phyloP scores from a whole-genome alignment of 1,284 basidiomycete genomes.

The Cryptococcus depauperatus region DNA sequence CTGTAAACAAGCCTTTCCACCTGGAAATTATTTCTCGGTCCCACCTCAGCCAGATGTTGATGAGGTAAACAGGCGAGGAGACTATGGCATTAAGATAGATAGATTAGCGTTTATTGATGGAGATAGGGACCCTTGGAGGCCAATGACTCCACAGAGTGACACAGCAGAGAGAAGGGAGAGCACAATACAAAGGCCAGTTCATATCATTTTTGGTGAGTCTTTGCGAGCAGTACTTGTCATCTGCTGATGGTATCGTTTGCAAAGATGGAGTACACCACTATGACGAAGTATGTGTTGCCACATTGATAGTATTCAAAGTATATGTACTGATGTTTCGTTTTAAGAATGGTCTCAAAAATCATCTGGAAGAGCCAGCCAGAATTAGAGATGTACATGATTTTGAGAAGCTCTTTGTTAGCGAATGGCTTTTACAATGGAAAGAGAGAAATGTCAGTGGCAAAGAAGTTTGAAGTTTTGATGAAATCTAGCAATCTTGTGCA shows the following conservation, averaged over 20 bases:
- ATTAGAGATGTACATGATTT: conserved; percentile 74
- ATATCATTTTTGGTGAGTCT: conserved; percentile 69
- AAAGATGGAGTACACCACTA: conserved; percentile 80
- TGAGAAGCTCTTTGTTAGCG: conserved; percentile 69
- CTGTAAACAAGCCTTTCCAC: conserved; percentile 73
- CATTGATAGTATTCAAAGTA: not conserved
- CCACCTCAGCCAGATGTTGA: conserved; percentile 68
- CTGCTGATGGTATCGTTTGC: conserved; percentile 17
- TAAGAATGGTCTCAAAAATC: conserved; percentile 63
- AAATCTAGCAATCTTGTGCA: too few species aligned
- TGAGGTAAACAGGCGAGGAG: conserved; percentile 68
- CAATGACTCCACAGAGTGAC: conserved; percentile 73
- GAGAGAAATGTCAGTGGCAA: too few species aligned
- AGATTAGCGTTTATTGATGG: conserved; percentile 65
- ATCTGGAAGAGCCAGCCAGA: conserved; percentile 61
- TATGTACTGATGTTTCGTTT: not conserved
- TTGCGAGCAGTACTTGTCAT: not conserved
- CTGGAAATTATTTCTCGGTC: conserved; percentile 65
- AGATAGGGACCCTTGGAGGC: conserved; percentile 70
- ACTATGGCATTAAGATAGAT: conserved; percentile 65
- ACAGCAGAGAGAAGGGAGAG: conserved; percentile 63
- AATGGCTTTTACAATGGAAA: conserved; percentile 66
- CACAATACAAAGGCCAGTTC: conserved; percentile 69
- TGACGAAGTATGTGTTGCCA: conserved; percentile 50
- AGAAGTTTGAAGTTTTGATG: too few species aligned